A percentile compares a stretch with the other conserved stretches of the same genome.
Conservation (phyloP, 768 basidiomycete genomes). For the Leccinum subgranulosum region DNA sequence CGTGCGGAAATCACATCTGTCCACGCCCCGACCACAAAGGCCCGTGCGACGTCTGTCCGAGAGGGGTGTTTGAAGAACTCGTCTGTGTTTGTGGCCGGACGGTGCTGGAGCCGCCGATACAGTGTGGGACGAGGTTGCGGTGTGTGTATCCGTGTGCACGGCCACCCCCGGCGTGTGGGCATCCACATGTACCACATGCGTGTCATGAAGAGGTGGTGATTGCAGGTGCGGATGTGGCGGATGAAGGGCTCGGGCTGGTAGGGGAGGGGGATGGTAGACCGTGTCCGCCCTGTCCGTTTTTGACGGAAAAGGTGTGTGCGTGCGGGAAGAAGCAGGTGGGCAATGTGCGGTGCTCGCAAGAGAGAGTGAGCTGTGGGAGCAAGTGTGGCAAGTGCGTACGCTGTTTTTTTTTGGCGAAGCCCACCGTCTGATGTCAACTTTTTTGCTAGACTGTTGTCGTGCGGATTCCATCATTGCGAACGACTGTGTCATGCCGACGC, state of each 20-base stretch:
- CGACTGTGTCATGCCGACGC: constrained; percentile 77
- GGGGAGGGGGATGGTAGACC: neutral
- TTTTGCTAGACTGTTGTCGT: constrained; percentile 54
- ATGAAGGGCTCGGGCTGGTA: constrained; percentile 19
- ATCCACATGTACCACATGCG: constrained; percentile 68
- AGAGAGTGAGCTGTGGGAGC: constrained; percentile 75
- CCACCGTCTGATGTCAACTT: neutral
- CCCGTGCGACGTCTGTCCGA: constrained; percentile 76
- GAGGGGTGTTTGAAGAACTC: constrained; percentile 91
- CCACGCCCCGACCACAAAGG: constrained; percentile 80
- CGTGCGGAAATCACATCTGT: constrained; percentile 79
- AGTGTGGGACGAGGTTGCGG: constrained; percentile 76
- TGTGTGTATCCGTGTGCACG: constrained; percentile 80
- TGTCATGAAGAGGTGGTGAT: constrained; percentile 71
- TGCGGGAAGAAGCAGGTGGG: constrained; percentile 83
- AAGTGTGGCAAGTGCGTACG: constrained; percentile 67
- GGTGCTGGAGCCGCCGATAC: constrained; percentile 81
- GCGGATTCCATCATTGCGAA: constrained; percentile 90
- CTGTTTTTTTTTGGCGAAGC: neutral
- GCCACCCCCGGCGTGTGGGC: constrained; percentile 75
- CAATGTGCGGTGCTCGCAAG: constrained; percentile 83
- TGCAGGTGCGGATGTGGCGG: constrained; percentile 24
- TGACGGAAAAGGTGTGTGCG: constrained; percentile 77
- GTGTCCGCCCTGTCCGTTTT: constrained; percentile 87
- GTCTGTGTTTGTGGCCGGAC: constrained; percentile 86